Evolutionary conservation across 306 rosid species (phyloP).

Genomic region (Amphicarpaea edgeworthii): DNA sequence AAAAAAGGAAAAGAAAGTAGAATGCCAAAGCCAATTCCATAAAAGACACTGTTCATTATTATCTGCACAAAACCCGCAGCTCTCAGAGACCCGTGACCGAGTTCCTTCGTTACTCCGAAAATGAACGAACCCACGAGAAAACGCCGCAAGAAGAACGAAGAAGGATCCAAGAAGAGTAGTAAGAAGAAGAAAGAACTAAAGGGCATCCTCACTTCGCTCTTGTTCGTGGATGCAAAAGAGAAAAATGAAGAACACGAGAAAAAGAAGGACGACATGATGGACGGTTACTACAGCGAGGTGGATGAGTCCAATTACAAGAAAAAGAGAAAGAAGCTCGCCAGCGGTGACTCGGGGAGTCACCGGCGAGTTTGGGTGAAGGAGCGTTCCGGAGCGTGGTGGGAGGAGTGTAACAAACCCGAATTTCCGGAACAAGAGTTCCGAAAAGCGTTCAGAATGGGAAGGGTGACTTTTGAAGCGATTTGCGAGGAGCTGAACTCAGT

Average conservation of each 20-base stretch:
- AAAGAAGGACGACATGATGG: not conserved
- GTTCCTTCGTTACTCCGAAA: not conserved
- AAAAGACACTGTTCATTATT: not conserved
- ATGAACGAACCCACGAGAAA: slow-evolving; percentile 44
- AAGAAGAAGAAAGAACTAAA: slow-evolving; percentile 55
- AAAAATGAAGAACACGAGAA: not conserved
- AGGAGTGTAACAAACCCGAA: slow-evolving; percentile 73
- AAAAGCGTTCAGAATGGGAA: slow-evolving; percentile 81
- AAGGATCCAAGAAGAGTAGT: slow-evolving; percentile 37
- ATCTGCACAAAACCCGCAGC: too few relatives aligned
- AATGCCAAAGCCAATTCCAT: not conserved
- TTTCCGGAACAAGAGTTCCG: slow-evolving; percentile 81
- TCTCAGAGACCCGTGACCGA: not conserved
- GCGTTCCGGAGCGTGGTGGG: slow-evolving; percentile 96
- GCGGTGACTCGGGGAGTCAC: slow-evolving; percentile 28
- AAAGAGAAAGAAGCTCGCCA: slow-evolving; percentile 56
- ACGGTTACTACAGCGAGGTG: slow-evolving; percentile 29
- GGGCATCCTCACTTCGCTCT: slow-evolving; percentile 58
- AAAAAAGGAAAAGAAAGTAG: not conserved
- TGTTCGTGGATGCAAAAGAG: slow-evolving; percentile 52
- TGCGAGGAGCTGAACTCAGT: slow-evolving; percentile 85
- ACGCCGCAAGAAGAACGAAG: slow-evolving; percentile 42
- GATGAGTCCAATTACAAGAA: slow-evolving; percentile 57
- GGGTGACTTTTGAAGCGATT: slow-evolving; percentile 66
- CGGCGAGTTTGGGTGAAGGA: slow-evolving; percentile 91